Evolutionary conservation across 305 asterid species (phyloP), one percentile per base, ranked within the genome.

Genomic region (Euphrasia arctica): DNA sequence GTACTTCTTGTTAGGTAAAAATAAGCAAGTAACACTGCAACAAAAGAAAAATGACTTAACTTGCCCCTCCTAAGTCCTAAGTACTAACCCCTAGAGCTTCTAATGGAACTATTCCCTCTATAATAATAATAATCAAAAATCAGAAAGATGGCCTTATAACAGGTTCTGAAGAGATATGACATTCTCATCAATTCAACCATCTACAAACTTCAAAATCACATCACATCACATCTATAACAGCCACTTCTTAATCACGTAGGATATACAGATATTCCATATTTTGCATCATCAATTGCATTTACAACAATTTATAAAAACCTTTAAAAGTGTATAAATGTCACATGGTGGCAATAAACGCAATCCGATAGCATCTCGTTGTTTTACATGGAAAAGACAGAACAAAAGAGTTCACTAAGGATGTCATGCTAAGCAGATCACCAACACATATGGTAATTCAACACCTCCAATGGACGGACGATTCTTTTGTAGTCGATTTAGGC

Each of bases 381-480:
- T 43, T 57, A 32, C 61, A 36, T 45, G 43, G 22, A 58, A 59
- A 22, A n/a, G 45, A 50, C 69, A 70, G 36, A 69, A 6, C 8
- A 64, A 22, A 34, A 41, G 47, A 50, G 48, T 62, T 47, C 42
- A 32, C 41, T 13, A 64, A 29, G 58, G 13, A 54, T 56, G 64
- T 29, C 31, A 54, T 43, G 43, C 9, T 39, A 39, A 39, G 10
- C 43, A 39, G 10, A 39, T 39, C 43, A 39, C 11, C 10, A 39
- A 8, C 2, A 39, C 11, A 50, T 36, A 6, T 18, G 50, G 34
- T 49, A 43, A 49, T 56, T 66, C 57, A 66, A 47, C 67, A 42
- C 57, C 55, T 67, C 72, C 25, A 49, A 41, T 52, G 67, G 54
- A 66, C 54, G 1, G 39, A 57, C 43, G 42, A 62, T 67, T 34